Evolutionary conservation across 441 rosid species (phyloP).

Genomic region (Bruguiera hainesii): DNA sequence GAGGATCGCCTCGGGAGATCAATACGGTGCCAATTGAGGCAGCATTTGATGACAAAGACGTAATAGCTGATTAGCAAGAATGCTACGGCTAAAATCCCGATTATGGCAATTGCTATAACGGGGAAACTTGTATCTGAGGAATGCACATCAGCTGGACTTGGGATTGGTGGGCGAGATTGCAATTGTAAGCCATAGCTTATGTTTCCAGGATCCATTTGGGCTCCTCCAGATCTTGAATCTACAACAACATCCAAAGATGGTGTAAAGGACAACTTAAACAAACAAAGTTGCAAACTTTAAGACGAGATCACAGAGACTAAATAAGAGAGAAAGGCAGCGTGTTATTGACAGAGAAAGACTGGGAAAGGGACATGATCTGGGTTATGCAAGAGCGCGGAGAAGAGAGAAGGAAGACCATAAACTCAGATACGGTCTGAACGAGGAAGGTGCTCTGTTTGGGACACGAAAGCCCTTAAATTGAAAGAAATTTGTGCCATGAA

Average conservation of each 20-base stretch:
- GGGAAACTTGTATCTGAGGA: constrained; percentile 65
- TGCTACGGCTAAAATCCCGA: constrained; percentile 78
- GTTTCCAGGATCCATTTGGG: constrained; percentile 44
- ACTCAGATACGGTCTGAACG: constrained; percentile 26
- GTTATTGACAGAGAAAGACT: constrained; percentile 6
- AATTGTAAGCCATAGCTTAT: constrained; percentile 22
- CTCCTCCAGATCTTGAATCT: constrained; percentile 30
- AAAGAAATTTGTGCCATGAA: constrained; percentile 11
- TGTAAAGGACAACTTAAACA: neutral
- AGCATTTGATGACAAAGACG: constrained; percentile 77
- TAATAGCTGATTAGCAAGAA: constrained; percentile 82
- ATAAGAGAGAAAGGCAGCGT: neutral
- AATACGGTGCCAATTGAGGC: constrained; percentile 73
- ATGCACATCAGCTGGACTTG: constrained; percentile 32
- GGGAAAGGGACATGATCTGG: constrained; percentile 11
- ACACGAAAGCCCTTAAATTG: constrained; percentile 20
- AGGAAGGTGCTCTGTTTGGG: constrained; percentile 14
- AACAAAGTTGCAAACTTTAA: neutral
- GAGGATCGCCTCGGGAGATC: constrained; percentile 58
- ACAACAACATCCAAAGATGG: neutral
- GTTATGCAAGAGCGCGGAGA: constrained; percentile 24
- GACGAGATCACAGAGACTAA: neutral
- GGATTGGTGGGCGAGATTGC: constrained; percentile 28
- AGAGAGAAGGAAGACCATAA: constrained; percentile 24
- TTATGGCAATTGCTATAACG: constrained; percentile 61